Evolutionary conservation across 768 basidiomycete genomes (phyloP).

Genomic region (Tulasnella sp.): DNA sequence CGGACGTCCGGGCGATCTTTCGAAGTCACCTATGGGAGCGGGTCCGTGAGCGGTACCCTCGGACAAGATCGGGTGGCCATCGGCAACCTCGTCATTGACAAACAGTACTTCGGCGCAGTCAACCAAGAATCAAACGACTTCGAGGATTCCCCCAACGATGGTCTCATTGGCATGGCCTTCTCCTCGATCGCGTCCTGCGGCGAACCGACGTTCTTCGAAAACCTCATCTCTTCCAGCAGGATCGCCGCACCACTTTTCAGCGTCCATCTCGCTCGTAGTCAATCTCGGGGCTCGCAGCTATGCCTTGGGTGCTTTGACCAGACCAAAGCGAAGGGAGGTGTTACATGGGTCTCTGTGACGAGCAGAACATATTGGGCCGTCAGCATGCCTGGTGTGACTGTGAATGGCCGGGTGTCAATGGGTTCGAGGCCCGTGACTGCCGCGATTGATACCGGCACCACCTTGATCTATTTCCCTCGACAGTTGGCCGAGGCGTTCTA

Average conservation of each 20-base stretch:
- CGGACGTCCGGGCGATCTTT: constrained; percentile 26
- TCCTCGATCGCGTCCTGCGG: constrained; percentile 38
- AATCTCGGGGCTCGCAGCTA: constrained; percentile 38
- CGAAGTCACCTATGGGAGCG: constrained; percentile 41
- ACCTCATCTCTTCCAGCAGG: constrained; percentile 35
- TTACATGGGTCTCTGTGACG: constrained; percentile 32
- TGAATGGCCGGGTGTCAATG: constrained; percentile 22
- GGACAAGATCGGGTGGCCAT: constrained; percentile 42
- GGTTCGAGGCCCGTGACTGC: constrained; percentile 28
- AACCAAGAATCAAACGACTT: constrained; percentile 39
- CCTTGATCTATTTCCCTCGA: constrained; percentile 48
- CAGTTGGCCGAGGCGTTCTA: constrained; percentile 38
- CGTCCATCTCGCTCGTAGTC: constrained; percentile 40
- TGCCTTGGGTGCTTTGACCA: constrained; percentile 37
- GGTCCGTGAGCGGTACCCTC: constrained; percentile 39
- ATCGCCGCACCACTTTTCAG: constrained; percentile 43
- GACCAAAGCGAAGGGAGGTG: constrained; percentile 28
- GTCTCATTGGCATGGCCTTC: constrained; percentile 50
- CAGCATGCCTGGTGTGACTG: constrained; percentile 35
- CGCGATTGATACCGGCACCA: constrained; percentile 57
- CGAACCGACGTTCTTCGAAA: constrained; percentile 53
- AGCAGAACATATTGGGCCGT: constrained; percentile 50
- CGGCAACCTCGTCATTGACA: constrained; percentile 33
- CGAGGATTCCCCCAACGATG: constrained; percentile 39
- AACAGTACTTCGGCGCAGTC: constrained; percentile 50